phyloP scores from a whole-genome alignment of 2,329 filamentous ascomycete species.

The Alternaria atra region DNA sequence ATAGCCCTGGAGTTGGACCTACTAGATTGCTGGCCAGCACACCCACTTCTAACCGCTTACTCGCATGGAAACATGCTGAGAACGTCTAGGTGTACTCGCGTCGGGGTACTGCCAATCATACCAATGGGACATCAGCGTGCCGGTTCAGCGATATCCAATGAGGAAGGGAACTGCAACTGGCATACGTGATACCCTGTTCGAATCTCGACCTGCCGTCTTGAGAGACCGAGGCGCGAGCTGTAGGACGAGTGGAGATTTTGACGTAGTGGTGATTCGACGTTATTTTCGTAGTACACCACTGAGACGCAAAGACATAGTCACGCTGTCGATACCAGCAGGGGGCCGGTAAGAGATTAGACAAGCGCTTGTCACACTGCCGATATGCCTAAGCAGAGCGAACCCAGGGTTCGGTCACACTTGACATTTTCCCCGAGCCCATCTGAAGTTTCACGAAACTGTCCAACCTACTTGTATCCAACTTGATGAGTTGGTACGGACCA shows the following conservation, averaged over 20 bases:
- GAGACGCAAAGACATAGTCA: constrained; percentile 16
- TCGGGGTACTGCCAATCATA: constrained; percentile 13
- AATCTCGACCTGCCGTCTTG: constrained; percentile 28
- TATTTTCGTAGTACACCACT: constrained; percentile 19
- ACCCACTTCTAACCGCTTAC: constrained; percentile 19
- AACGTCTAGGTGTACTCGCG: constrained; percentile 10
- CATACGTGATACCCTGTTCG: constrained; percentile 14
- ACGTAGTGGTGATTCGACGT: constrained; percentile 11
- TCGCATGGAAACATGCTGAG: constrained; percentile 25
- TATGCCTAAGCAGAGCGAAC: constrained; percentile 16
- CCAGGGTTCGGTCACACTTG: neutral
- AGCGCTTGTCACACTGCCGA: constrained; percentile 21
- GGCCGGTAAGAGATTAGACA: constrained; percentile 10
- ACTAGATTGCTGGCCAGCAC: constrained; percentile 25
- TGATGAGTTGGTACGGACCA: neutral
- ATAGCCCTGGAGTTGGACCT: constrained; percentile 22
- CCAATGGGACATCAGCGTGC: constrained; percentile 2
- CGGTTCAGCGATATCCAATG: constrained; percentile 13
- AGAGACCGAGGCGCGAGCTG: constrained; percentile 17
- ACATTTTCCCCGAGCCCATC: neutral
- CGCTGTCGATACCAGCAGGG: constrained; percentile 9
- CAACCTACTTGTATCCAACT: neutral
- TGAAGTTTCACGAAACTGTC: neutral
- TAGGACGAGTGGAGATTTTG: constrained; percentile 14
- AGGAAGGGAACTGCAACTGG: constrained; percentile 23